phyloP scores from a whole-genome alignment of 2,329 filamentous ascomycete genomes.

The Calycina marina region DNA sequence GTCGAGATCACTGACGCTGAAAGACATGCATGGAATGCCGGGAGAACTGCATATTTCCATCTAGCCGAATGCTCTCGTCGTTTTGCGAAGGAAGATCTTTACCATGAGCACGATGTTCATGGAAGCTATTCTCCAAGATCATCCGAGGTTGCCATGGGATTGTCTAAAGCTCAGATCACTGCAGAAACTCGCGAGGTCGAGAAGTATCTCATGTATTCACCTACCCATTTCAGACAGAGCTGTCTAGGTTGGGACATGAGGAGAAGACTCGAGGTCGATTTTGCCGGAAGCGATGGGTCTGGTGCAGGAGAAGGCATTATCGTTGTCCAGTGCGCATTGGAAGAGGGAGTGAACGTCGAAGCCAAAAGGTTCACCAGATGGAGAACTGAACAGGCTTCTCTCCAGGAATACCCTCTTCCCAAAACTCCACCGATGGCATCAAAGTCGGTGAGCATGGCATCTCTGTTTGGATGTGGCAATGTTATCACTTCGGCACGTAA shows the following conservation, averaged over 20 bases:
- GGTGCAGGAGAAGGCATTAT: slow-evolving; percentile 65
- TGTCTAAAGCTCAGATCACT: slow-evolving; percentile 54
- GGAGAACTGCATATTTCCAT: slow-evolving; percentile 67
- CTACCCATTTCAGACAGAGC: slow-evolving; percentile 61
- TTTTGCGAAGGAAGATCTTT: slow-evolving; percentile 54
- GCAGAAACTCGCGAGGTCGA: slow-evolving; percentile 76
- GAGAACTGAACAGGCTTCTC: slow-evolving; percentile 21
- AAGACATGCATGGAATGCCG: slow-evolving; percentile 64
- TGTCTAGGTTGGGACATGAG: slow-evolving; percentile 91
- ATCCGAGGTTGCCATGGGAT: slow-evolving; percentile 57
- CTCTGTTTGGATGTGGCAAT: slow-evolving; percentile 20
- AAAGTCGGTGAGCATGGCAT: slow-evolving; percentile 15
- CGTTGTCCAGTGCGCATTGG: slow-evolving; percentile 52
- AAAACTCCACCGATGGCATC: slow-evolving; percentile 17
- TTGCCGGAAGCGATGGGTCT: slow-evolving; percentile 64
- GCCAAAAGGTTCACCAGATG: slow-evolving; percentile 45
- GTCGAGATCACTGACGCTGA: slow-evolving; percentile 39
- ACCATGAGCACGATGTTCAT: slow-evolving; percentile 49
- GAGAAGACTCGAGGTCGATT: slow-evolving; percentile 73
- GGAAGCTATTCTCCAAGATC: slow-evolving; percentile 72
- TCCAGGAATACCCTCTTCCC: slow-evolving; percentile 19
- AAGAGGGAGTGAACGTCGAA: slow-evolving; percentile 24
- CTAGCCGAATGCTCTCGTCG: slow-evolving; percentile 67
- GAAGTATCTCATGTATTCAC: slow-evolving; percentile 55
- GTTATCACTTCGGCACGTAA: slow-evolving; percentile 13